Conservation (phyloP, 106 monocot genomes). For the Cymbidium sinense region DNA sequence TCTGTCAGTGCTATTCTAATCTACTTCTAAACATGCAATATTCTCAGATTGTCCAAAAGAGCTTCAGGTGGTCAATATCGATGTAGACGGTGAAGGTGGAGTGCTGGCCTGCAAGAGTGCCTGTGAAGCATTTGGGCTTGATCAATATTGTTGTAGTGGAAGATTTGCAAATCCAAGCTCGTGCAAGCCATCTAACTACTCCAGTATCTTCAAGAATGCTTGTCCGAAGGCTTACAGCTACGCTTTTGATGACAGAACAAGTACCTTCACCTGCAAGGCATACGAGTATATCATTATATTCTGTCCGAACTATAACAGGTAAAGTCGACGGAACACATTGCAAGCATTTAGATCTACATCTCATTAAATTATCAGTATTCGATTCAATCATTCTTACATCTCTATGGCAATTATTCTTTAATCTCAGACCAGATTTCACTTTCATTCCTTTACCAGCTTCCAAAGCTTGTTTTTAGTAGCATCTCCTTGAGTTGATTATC, state of each 20-base stretch:
- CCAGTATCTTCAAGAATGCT: slow-evolving; percentile 84
- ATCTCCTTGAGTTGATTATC: too few species aligned
- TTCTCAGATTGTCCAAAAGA: slow-evolving; percentile 64
- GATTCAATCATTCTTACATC: too few species aligned
- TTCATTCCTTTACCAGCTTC: too few species aligned
- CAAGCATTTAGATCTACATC: too few species aligned
- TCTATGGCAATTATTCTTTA: too few species aligned
- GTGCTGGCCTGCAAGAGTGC: slow-evolving; percentile 69
- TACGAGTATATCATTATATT: slow-evolving; percentile 72
- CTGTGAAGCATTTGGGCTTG: slow-evolving; percentile 73
- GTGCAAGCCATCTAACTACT: slow-evolving; percentile 68
- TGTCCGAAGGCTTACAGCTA: slow-evolving; percentile 87
- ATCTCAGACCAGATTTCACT: too few species aligned
- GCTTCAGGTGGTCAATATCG: slow-evolving; percentile 55
- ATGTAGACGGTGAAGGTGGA: slow-evolving; percentile 23
- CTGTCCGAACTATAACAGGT: slow-evolving; percentile 40
- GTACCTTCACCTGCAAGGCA: slow-evolving; percentile 72
- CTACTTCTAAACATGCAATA: too few species aligned
- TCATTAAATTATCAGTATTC: too few species aligned
- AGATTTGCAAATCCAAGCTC: slow-evolving; percentile 73
- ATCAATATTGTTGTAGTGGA: slow-evolving; percentile 82
- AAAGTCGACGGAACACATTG: too few species aligned
- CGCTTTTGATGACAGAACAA: slow-evolving; percentile 83
- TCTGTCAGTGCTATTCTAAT: too few species aligned
- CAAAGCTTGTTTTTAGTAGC: too few species aligned